Percentiles rank a stretch among this genome's conserved stretches.
Evolutionary conservation across 2,329 filamentous ascomycete genomes (phyloP).

Genomic region (Colletotrichum filicis): DNA sequence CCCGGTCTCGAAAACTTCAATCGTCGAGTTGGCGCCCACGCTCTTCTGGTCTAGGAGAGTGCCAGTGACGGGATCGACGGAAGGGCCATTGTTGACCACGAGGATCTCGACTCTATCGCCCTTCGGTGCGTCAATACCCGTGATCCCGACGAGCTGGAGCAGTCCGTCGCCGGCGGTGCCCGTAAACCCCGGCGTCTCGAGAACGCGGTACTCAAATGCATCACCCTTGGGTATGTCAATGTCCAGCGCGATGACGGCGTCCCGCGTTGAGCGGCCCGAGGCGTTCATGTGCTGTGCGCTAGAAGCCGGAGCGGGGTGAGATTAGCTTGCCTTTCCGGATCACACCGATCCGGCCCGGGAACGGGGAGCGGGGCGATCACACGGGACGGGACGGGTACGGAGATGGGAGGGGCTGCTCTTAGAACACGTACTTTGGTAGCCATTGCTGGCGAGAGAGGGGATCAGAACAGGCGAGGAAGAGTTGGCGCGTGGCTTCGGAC

Average conservation of each 20-base stretch:
- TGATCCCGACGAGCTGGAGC: slow-evolving; percentile 44
- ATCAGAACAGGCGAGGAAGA: slow-evolving; percentile 45
- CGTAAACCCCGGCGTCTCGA: slow-evolving; percentile 42
- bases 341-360: not conserved
- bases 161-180: slow-evolving; percentile 45
- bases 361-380: not conserved
- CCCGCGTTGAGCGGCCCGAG: slow-evolving; percentile 42
- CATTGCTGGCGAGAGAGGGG: slow-evolving; percentile 35
- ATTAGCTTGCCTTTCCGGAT: slow-evolving; percentile 1
- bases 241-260: slow-evolving; percentile 46
- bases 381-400: not conserved
- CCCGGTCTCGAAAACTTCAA: slow-evolving; percentile 52
- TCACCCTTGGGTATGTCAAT: slow-evolving; percentile 42
- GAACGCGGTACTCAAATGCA: slow-evolving; percentile 37
- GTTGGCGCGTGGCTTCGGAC: slow-evolving; percentile 41
- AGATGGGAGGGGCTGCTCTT: not conserved
- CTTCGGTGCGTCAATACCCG: slow-evolving; percentile 40
- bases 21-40: slow-evolving; percentile 68
- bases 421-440: slow-evolving; percentile 40
- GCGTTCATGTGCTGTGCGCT: slow-evolving; percentile 39
- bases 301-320: not conserved
- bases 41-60: slow-evolving; percentile 69
- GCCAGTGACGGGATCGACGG: slow-evolving; percentile 39
- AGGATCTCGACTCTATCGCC: slow-evolving; percentile 37
- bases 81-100: slow-evolving; percentile 41